Evolutionary conservation across 1,284 basidiomycete genomes (phyloP).

Genomic region (Ganoderma sp.): DNA sequence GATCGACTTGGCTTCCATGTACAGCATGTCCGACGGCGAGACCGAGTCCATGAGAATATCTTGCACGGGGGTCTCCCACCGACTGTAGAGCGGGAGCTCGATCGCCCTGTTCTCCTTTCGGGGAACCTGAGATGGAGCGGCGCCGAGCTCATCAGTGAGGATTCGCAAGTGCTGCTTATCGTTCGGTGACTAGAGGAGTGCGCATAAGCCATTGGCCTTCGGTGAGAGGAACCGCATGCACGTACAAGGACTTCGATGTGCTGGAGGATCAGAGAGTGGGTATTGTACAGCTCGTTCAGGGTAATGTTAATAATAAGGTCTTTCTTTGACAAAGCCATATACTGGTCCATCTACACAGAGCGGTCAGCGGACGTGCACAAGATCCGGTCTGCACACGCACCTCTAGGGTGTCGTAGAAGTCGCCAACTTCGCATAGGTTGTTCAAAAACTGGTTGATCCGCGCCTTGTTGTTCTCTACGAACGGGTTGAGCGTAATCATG

Average conservation of each 20-base stretch:
- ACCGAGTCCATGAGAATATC: constrained; percentile 98
- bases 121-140: constrained; percentile 92
- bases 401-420: constrained; percentile 99
- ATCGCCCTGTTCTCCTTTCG: constrained; percentile 97
- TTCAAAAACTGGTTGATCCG: constrained; percentile 98
- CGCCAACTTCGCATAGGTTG: constrained; percentile 95
- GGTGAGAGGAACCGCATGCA: constrained; percentile 20
- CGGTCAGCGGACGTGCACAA: constrained; percentile 9
- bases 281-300: constrained; percentile 99
- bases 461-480: constrained; percentile 98
- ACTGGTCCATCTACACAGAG: constrained; percentile 91
- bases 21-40: constrained; percentile 97
- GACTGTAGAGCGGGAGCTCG: constrained; percentile 91
- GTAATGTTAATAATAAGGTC: constrained; percentile 98
- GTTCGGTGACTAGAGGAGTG: constrained; percentile 79
- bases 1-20: constrained; percentile 99
- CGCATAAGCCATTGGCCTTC: constrained; percentile 16
- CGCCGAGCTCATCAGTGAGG: constrained; percentile 92
- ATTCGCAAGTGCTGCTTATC: constrained; percentile 98
- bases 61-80: constrained; percentile 99
- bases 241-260: constrained; percentile 93
- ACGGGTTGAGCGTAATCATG: constrained; percentile 98
- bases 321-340: constrained; percentile 99
- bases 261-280: constrained; percentile 92
- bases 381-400: constrained; percentile 48